A percentile compares a stretch with the other conserved stretches of the same genome.
phyloP scores from a whole-genome alignment of 495 filamentous ascomycete species.

The Talaromyces borbonicus region DNA sequence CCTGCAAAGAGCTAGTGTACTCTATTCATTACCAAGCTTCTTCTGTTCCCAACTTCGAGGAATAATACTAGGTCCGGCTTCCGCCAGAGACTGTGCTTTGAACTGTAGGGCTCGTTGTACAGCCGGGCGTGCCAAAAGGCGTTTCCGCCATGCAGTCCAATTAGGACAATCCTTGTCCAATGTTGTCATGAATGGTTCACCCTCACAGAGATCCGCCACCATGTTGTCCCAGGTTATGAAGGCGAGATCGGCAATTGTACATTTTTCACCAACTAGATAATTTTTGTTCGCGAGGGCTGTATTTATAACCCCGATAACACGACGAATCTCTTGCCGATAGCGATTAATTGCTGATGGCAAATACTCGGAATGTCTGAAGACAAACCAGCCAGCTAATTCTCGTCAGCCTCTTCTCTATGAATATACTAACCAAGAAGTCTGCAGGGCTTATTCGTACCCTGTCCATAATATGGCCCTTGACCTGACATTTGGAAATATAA shows the following conservation, averaged over 20 bases:
- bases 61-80: background rate
- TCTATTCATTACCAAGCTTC: background rate
- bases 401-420: background rate
- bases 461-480: slow-evolving; percentile 6
- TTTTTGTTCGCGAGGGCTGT: background rate
- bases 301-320: slow-evolving; percentile 1
- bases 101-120: background rate
- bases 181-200: slow-evolving; percentile 5
- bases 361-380: background rate
- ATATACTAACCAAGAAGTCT: background rate
- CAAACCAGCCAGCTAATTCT: background rate
- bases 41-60: background rate
- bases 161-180: slow-evolving; percentile 18
- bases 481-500: background rate
- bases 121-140: slow-evolving; percentile 10
- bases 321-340: background rate
- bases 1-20: background rate
- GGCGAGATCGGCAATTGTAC: slow-evolving; percentile 36
- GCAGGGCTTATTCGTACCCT: background rate
- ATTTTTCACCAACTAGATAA: slow-evolving; percentile 44
- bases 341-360: background rate
- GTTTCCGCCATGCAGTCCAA: slow-evolving; percentile 20
- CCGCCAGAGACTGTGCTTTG: background rate
- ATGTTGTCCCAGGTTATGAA: slow-evolving; percentile 32
- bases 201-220: slow-evolving; percentile 6